Evolutionary conservation across 331 rosid species (phyloP).

Genomic region (Rosa hybrid): DNA sequence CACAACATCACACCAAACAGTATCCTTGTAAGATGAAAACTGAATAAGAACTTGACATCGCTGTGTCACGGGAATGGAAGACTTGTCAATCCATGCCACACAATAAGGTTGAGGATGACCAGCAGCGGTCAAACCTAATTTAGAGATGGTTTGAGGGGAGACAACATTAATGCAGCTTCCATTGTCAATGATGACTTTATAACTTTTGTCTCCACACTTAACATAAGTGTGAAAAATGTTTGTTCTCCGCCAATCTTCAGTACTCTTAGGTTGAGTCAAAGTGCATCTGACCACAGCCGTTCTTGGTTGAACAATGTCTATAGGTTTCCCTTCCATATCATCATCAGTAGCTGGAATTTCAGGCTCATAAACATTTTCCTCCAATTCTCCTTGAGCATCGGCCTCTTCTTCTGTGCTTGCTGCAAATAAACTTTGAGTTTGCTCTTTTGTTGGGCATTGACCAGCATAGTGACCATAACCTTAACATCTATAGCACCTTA

Average conservation of each 20-base stretch:
- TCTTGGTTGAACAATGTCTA: background rate
- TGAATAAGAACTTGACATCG: background rate
- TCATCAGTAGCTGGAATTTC: too few species aligned
- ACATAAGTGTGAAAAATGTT: background rate
- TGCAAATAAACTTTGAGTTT: too few species aligned
- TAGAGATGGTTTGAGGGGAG: background rate
- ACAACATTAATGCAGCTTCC: background rate
- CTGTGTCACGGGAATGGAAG: background rate
- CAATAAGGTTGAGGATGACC: background rate
- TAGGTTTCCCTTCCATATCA: too few species aligned
- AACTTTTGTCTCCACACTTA: background rate
- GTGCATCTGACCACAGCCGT: background rate
- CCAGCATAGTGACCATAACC: too few species aligned
- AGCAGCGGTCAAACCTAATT: background rate
- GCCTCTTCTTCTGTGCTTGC: too few species aligned
- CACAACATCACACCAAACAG: background rate
- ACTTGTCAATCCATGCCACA: background rate
- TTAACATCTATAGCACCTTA: too few species aligned
- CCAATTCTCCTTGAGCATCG: too few species aligned
- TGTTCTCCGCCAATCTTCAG: background rate
- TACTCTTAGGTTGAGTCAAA: background rate
- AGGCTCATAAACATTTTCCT: too few species aligned
- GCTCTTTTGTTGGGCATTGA: too few species aligned
- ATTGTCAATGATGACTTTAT: background rate
- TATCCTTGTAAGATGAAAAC: background rate